phyloP scores from a whole-genome alignment of 371 early-diverging fungal genomes.

The Batkoa obscura region DNA sequence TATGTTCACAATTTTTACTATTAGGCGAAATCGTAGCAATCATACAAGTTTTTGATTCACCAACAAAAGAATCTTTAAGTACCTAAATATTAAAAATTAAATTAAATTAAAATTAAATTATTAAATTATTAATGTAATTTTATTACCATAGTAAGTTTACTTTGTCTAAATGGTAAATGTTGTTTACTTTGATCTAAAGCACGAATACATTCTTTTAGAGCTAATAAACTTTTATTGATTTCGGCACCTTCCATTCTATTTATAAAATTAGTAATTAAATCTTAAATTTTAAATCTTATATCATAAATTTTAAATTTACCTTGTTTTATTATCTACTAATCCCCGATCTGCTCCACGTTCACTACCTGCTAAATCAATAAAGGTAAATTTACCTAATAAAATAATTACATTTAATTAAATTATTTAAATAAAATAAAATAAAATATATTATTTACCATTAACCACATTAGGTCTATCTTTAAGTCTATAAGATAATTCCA shows the following conservation, averaged over 20 bases:
- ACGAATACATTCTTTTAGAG: constrained; percentile 94
- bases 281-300: too few relatives aligned
- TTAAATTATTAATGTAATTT: too few relatives aligned
- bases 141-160: constrained; percentile 93
- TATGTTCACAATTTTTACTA: constrained; percentile 83
- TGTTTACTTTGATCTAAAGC: constrained; percentile 83
- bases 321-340: constrained; percentile 69
- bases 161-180: constrained; percentile 93
- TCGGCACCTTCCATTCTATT: constrained; percentile 89
- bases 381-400: constrained; percentile 70
- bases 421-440: too few relatives aligned
- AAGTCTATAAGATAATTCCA: constrained; percentile 78
- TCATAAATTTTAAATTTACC: constrained; percentile 20
- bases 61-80: constrained; percentile 94
- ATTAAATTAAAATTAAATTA: too few relatives aligned
- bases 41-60: constrained; percentile 93
- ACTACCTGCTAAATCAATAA: constrained; percentile 97
- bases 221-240: constrained; percentile 95
- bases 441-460: too few relatives aligned
- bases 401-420: too few relatives aligned
- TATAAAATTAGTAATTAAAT: constrained; percentile 13
- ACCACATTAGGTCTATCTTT: constrained; percentile 25
- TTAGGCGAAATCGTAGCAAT: constrained; percentile 93
- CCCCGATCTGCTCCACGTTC: constrained; percentile 97
- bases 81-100: too few relatives aligned